A percentile compares a stretch with the other conserved stretches of the same genome.
phyloP scores from a whole-genome alignment of 306 rosid species.

The Fagus sylvatica region DNA sequence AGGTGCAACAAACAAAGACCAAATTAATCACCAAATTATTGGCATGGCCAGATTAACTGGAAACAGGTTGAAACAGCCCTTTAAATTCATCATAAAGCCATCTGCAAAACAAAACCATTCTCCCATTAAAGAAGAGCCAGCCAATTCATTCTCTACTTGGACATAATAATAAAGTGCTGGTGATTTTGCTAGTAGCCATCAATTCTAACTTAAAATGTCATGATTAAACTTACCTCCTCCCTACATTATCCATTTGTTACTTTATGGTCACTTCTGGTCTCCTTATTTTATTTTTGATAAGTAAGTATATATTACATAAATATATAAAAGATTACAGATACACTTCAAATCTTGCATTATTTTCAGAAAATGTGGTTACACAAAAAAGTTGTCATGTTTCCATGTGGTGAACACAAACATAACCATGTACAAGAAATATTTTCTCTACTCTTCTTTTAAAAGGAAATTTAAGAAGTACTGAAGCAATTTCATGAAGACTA shows the following conservation, averaged over 20 bases:
- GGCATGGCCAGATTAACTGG: constrained; percentile 39
- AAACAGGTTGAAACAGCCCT: constrained; percentile 63
- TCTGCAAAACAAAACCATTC: constrained; percentile 44
- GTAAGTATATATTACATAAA: too few relatives aligned
- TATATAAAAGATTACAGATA: background rate
- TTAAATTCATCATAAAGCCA: constrained; percentile 76
- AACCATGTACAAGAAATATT: background rate
- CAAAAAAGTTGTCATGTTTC: background rate
- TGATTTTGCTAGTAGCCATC: too few relatives aligned
- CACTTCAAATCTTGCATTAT: background rate
- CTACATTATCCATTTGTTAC: too few relatives aligned
- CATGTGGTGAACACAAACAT: background rate
- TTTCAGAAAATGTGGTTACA: background rate
- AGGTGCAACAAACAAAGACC: constrained; percentile 25
- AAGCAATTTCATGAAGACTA: background rate
- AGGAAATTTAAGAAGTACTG: background rate
- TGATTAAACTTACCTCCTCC: too few relatives aligned
- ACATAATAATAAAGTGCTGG: background rate
- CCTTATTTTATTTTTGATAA: too few relatives aligned
- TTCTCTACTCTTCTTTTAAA: background rate
- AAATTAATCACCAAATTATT: constrained; percentile 14
- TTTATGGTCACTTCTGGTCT: too few relatives aligned
- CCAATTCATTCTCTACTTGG: background rate
- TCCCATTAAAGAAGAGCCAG: constrained; percentile 5
- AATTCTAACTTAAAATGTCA: too few relatives aligned